Evolutionary conservation across 176 grass and related monocot species (phyloP).

Genomic region (Chloris gayana): DNA sequence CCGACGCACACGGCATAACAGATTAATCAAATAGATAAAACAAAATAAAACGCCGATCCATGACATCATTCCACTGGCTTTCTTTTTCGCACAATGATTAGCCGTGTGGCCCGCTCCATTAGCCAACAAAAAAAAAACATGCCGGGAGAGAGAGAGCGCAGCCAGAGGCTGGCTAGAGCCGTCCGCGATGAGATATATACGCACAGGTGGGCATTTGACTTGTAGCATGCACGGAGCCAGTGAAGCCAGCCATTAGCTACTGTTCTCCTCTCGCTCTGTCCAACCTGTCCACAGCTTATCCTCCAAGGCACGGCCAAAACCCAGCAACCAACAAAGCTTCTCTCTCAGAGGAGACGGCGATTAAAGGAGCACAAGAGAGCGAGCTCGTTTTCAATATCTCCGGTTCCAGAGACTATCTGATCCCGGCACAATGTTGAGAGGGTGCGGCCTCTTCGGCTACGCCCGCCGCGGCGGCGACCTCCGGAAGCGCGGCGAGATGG

Average conservation of each 20-base stretch:
- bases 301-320: slow-evolving; percentile 42
- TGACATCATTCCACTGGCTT: slow-evolving; percentile 18
- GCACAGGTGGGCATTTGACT: slow-evolving; percentile 43
- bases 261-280: slow-evolving; percentile 14
- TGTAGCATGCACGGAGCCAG: slow-evolving; percentile 46
- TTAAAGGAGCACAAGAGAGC: slow-evolving; percentile 15
- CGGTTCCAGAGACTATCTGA: no score
- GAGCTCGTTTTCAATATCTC: slow-evolving; percentile 5
- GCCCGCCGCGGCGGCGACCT: slow-evolving; percentile 40
- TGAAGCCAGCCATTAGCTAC: slow-evolving; percentile 36
- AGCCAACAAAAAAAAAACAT: not conserved
- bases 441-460: slow-evolving; percentile 53
- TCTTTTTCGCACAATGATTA: slow-evolving; percentile 46
- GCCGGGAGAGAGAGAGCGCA: not conserved
- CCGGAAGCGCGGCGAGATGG: slow-evolving; percentile 40
- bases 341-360: not conserved
- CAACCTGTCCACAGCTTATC: slow-evolving; percentile 54
- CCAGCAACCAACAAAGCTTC: slow-evolving; percentile 5
- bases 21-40: not conserved
- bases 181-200: slow-evolving; percentile 21
- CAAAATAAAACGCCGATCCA: not conserved
- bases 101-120: slow-evolving; percentile 28
- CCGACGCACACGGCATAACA: not conserved
- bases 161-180: not conserved
- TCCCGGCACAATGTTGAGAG: slow-evolving; percentile 56